Conservation (phyloP, 2,329 filamentous ascomycete genomes). For the Fusarium incarnatum region DNA sequence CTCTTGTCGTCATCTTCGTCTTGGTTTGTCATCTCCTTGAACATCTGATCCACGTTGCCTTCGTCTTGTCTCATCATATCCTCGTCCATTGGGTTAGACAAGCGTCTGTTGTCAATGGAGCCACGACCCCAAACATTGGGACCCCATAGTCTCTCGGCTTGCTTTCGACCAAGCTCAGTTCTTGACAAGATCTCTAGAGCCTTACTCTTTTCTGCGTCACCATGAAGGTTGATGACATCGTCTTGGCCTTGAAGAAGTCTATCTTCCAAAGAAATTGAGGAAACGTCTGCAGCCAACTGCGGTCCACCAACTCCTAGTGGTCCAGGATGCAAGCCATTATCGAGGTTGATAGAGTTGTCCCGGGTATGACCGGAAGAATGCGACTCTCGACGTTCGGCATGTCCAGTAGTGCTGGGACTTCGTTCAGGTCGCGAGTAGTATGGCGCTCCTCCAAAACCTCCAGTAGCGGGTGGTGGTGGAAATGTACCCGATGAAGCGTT, state of each 20-base stretch:
- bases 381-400: slow-evolving; percentile 45
- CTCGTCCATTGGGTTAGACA: slow-evolving; percentile 46
- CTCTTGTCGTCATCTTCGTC: slow-evolving; percentile 60
- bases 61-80: slow-evolving; percentile 55
- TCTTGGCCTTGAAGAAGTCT: slow-evolving; percentile 62
- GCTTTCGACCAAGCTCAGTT: slow-evolving; percentile 62
- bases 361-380: slow-evolving; percentile 47
- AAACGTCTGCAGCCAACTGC: slow-evolving; percentile 56
- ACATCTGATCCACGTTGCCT: slow-evolving; percentile 66
- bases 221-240: slow-evolving; percentile 59
- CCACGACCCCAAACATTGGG: slow-evolving; percentile 59
- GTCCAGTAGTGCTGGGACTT: slow-evolving; percentile 45
- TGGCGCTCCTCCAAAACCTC: slow-evolving; percentile 43
- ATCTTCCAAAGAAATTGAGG: slow-evolving; percentile 61
- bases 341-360: slow-evolving; percentile 56
- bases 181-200: slow-evolving; percentile 65
- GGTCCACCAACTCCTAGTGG: slow-evolving; percentile 59
- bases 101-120: slow-evolving; percentile 44
- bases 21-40: slow-evolving; percentile 66
- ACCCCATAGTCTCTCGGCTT: slow-evolving; percentile 65
- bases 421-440: slow-evolving; percentile 43
- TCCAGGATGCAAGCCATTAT: slow-evolving; percentile 56
- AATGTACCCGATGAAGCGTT: slow-evolving; percentile 34
- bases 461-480: slow-evolving; percentile 32
- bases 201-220: slow-evolving; percentile 61